Base-by-base conservation (phyloP, 1,284 basidiomycete species). In the Microbotryum lychnidis-dioicae region DNA sequence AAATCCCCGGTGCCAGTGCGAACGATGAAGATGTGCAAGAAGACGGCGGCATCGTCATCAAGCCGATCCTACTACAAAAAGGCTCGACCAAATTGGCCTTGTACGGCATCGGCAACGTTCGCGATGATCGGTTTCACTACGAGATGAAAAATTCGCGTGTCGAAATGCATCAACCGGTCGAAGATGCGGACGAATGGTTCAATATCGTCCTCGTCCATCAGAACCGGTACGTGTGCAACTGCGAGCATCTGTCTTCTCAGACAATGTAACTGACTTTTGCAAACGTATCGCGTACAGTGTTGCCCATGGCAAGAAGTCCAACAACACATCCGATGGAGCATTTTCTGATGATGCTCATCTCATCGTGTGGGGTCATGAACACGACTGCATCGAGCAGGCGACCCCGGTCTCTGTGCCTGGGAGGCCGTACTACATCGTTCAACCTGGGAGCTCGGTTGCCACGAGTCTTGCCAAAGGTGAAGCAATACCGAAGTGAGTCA, bases 361-460 rank as follows among this genome's bases (percentile, higher is more conserved):
- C 6, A 89, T 99, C 9, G 80, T 98, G 1, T 98, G 94, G 94
- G 94, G 96, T 2, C 96, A 99, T 74, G 96, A 99, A 75, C 96
- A 99, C 74, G 94, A 98, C 75, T 97, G 93, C 73, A 61, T 69
- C 50, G 31, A 49, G n/a, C 83, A 91, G 29, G 91, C 97, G 63
- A 79, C 83, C 3, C 94, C 94, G 0, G 90, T 97, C 72, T 80
- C 84, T 2, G 92, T 99, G 6, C 85, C 89, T 6, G 92, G 89
- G 9, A 94, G 96, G 75, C 80, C 82, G 6, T 98, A 99, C 77
- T 85, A 83, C 70, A 92, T 99, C 72, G 84, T 86, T 0, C 96
- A 99, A 74, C 96, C 96, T 2, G 96, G 96, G 1, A 94, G 90
- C 8, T 91, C 88, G 0, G 85, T 99, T 5, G 96, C 94, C 0